Evolutionary conservation across 1,284 basidiomycete genomes (phyloP), one percentile per base, ranked within the genome.

Genomic region (Moesziomyces sp.): DNA sequence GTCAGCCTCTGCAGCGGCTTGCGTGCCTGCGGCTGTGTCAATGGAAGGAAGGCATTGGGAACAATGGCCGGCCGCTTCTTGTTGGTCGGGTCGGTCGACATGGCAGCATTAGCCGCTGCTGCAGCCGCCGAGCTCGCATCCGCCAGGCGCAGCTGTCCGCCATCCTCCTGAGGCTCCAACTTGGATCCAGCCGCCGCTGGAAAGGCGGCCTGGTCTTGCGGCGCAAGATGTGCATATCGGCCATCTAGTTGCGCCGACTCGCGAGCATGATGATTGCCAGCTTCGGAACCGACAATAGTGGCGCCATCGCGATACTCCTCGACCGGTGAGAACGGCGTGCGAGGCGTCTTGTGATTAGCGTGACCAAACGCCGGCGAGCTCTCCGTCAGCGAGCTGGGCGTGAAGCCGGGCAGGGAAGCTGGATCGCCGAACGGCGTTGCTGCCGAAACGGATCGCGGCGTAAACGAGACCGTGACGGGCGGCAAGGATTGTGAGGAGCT

Each of bases 371-470:
- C 67, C 0, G 79, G 79, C 9, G 79, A 81, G 66, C 76, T 81
- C 21, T 67, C 78, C 18, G 62, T 80, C 28, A 77, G 49, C 23
- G 76, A 78, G 63, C 76, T 69, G 2, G 79, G 79, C 5, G 79
- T 81, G 55, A 80, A 81, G 28, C 74, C 79, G 2, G 79, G 79
- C 33, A 81, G 45, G 1, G 79, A 81, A 2, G 78, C 76, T 3
- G 74, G 78, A 48, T 81, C 79, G n/a, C 66, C 65, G 40, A 74
- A 63, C 0, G 72, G 59, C 6, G 59, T 58, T 3, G 67, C 49
- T 8, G 56, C 53, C 5, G 59, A 54, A 8, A 51, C 59, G 46
- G 70, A 67, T 16, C 72, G 55, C 8, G 72, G 72, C 10, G 72
- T 70, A 33, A 63, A 63, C 0, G 64, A 52, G 49, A 43, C 60